Evolutionary conservation across 495 filamentous ascomycete genomes (phyloP).

Genomic region (Podospora didyma): DNA sequence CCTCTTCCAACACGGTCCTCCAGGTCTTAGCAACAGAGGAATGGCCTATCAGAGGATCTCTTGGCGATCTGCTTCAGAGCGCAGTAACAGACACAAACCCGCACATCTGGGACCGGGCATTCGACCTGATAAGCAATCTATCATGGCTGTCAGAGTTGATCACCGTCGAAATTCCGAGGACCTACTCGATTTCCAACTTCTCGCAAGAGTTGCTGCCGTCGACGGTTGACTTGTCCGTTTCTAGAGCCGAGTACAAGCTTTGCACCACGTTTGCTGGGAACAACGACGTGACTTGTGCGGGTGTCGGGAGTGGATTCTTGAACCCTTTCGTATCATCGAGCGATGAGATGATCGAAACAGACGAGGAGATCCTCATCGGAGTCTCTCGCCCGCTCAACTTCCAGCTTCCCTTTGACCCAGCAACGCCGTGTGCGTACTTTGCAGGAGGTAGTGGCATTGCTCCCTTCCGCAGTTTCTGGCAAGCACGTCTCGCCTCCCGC

Average conservation of each 20-base stretch:
- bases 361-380: conserved; percentile 42
- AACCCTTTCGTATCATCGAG: conserved; percentile 36
- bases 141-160: conserved; percentile 44
- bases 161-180: conserved; percentile 44
- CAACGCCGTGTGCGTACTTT: conserved; percentile 47
- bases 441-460: conserved; percentile 50
- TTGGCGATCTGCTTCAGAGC: conserved; percentile 42
- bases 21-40: conserved; percentile 44
- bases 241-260: conserved; percentile 44
- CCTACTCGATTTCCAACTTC: conserved; percentile 46
- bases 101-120: conserved; percentile 47
- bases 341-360: conserved; percentile 29
- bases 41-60: conserved; percentile 45
- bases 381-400: conserved; percentile 48
- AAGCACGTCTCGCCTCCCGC: conserved; percentile 33
- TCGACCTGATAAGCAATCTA: conserved; percentile 34
- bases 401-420: conserved; percentile 42
- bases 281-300: conserved; percentile 29
- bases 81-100: conserved; percentile 41
- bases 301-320: conserved; percentile 47
- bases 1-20: conserved; percentile 44
- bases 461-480: conserved; percentile 50
- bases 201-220: conserved; percentile 44
- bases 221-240: conserved; percentile 44
- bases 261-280: conserved; percentile 36